These are phyloP conservation scores for Aspergillus leporis DNA, from an alignment of 495 filamentous ascomycete genomes.

Conservation along the genomic window DNA sequence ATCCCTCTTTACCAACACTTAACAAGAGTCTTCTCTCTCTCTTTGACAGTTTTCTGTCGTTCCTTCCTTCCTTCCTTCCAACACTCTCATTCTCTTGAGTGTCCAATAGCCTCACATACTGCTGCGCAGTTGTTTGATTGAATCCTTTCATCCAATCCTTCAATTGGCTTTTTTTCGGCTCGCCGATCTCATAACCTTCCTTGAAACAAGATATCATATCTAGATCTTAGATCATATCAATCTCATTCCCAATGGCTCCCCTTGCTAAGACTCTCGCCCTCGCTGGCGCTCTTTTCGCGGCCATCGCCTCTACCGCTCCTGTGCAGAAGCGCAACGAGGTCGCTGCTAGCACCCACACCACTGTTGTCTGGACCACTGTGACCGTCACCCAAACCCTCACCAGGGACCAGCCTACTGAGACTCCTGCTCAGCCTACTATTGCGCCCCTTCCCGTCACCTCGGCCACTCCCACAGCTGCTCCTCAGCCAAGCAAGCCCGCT, in stretches of 20 bases:
- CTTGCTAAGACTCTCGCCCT: slow-evolving; percentile 45
- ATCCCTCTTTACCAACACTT: slow-evolving; percentile 18
- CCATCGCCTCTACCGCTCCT: slow-evolving; percentile 37
- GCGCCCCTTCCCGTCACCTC: slow-evolving; percentile 18
- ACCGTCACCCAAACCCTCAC: slow-evolving; percentile 47
- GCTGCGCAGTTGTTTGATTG: slow-evolving; percentile 40
- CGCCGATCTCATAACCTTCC: not conserved
- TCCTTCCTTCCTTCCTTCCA: slow-evolving; percentile 25
- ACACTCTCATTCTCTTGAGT: slow-evolving; percentile 31
- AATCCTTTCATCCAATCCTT: slow-evolving; percentile 20
- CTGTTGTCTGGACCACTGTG: slow-evolving; percentile 38
- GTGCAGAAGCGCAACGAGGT: slow-evolving; percentile 41
- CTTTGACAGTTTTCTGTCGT: slow-evolving; percentile 20
- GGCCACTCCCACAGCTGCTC: slow-evolving; percentile 12
- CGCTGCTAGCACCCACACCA: slow-evolving; percentile 31
- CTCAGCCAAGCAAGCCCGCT: not conserved
- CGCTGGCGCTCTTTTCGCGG: slow-evolving; percentile 41
- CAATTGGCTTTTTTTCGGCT: slow-evolving; percentile 14
- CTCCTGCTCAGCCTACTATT: slow-evolving; percentile 11
- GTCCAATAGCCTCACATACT: slow-evolving; percentile 25
- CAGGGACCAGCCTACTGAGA: slow-evolving; percentile 21
- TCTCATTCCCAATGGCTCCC: slow-evolving; percentile 37
- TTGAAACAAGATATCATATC: not conserved
- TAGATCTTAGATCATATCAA: too few relatives aligned
- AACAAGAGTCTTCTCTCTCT: slow-evolving; percentile 17